phyloP scores from a whole-genome alignment of 169 alveolate genomes.

The Plasmodium knowlesi region DNA sequence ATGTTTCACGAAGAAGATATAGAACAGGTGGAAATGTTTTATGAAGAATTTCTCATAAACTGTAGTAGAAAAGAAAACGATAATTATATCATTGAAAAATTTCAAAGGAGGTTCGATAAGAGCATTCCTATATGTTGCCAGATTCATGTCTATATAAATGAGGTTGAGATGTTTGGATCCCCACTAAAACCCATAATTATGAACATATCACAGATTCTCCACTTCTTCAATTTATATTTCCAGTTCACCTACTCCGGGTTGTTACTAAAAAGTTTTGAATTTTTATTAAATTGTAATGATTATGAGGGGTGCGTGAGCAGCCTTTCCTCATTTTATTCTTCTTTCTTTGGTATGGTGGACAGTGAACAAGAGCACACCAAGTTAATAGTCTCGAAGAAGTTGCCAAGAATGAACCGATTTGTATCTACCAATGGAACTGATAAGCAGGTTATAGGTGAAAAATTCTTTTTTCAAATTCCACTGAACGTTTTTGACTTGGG shows the following conservation, averaged over 20 bases:
- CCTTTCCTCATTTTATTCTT: constrained; percentile 1
- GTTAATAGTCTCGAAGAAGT: neutral
- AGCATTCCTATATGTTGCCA: constrained; percentile 25
- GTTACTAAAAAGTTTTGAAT: constrained; percentile 63
- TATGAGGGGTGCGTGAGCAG: constrained; percentile 21
- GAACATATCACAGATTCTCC: constrained; percentile 41
- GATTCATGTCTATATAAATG: constrained; percentile 51
- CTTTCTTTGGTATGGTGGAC: constrained; percentile 11
- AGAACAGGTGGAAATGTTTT: constrained; percentile 43
- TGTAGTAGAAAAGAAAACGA: constrained; percentile 23
- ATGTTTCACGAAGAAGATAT: constrained; percentile 4
- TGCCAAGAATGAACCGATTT: neutral
- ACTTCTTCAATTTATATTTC: constrained; percentile 48
- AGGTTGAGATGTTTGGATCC: constrained; percentile 55
- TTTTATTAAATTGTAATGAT: constrained; percentile 12
- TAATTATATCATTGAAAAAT: constrained; percentile 34
- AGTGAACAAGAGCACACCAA: neutral
- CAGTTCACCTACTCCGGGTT: constrained; percentile 72
- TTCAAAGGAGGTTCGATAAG: constrained; percentile 14
- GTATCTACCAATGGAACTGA: neutral
- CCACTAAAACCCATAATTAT: constrained; percentile 63
- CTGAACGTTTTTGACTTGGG: constrained; percentile 36
- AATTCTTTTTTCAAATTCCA: constrained; percentile 52
- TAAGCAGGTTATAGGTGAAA: neutral
- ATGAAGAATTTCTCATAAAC: constrained; percentile 42